Evolutionary conservation across 345 rosid species (phyloP).

Genomic region (Pugionium dolabratum): DNA sequence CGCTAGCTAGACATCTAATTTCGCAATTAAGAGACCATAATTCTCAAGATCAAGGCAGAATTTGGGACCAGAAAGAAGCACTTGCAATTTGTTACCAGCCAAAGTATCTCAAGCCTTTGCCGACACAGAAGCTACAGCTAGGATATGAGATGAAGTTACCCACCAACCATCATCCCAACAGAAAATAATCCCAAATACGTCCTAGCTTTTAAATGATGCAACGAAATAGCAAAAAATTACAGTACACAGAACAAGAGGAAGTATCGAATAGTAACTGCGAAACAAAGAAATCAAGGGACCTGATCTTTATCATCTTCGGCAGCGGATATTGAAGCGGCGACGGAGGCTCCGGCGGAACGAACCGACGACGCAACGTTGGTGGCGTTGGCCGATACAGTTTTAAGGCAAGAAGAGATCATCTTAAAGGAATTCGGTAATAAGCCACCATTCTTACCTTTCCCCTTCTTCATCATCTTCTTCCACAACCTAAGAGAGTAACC

Average conservation of each 20-base stretch:
- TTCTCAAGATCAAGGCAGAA: constrained; percentile 2
- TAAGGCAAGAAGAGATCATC: constrained; percentile 90
- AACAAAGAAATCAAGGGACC: constrained; percentile 40
- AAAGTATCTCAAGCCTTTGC: background rate
- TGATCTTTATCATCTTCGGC: constrained; percentile 81
- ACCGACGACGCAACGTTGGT: constrained; percentile 82
- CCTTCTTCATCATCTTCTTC: constrained; percentile 72
- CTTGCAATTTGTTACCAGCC: background rate
- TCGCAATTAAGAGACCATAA: constrained; percentile 2
- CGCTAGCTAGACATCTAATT: constrained; percentile 18
- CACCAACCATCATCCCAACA: constrained; percentile 29
- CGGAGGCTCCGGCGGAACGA: constrained; percentile 84
- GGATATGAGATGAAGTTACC: background rate
- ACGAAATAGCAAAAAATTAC: constrained; percentile 21
- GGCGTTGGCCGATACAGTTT: constrained; percentile 93
- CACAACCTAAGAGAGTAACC: constrained; percentile 31
- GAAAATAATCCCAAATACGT: constrained; percentile 22
- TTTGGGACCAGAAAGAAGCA: constrained; percentile 16
- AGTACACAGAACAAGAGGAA: background rate
- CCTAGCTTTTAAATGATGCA: background rate
- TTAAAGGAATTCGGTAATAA: constrained; percentile 83
- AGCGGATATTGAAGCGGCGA: constrained; percentile 74
- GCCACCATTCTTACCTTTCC: constrained; percentile 75
- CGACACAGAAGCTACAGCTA: constrained; percentile 7
- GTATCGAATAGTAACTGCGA: background rate